These are phyloP conservation scores for Cnidoscolus chayamansa DNA, from an alignment of 441 rosid genomes.

Conservation along the genomic window DNA sequence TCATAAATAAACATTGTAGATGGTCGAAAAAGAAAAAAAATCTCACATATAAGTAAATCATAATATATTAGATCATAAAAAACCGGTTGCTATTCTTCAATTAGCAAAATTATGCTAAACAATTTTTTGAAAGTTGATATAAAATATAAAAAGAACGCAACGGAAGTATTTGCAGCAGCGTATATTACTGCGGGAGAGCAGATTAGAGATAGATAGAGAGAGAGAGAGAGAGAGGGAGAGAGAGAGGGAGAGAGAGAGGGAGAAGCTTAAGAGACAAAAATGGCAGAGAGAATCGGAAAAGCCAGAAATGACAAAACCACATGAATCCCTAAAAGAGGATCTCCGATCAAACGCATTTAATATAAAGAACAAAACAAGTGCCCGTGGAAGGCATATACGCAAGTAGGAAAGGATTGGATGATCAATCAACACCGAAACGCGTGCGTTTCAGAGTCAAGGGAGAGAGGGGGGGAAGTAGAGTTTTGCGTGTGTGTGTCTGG, in stretches of 20 bases:
- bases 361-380: background rate
- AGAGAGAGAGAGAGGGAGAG: slow-evolving; percentile 16
- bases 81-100: too few relatives aligned
- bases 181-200: slow-evolving; percentile 19
- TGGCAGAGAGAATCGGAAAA: slow-evolving; percentile 34
- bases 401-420: background rate
- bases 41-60: too few relatives aligned
- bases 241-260: slow-evolving; percentile 9
- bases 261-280: slow-evolving; percentile 28
- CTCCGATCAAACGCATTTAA: slow-evolving; percentile 24
- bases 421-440: slow-evolving; percentile 37
- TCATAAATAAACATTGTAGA: too few relatives aligned
- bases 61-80: too few relatives aligned
- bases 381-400: too few relatives aligned
- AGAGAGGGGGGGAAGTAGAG: background rate
- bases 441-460: slow-evolving; percentile 15
- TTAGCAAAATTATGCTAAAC: too few relatives aligned
- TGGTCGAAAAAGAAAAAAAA: too few relatives aligned
- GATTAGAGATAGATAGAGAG: too few relatives aligned
- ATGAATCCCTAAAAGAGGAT: slow-evolving; percentile 26
- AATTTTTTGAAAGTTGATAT: too few relatives aligned
- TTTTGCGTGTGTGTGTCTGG: background rate
- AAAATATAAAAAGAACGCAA: background rate
- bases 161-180: slow-evolving; percentile 13
- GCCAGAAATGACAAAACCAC: slow-evolving; percentile 41